Evolutionary conservation across 208 protist species (phyloP), one percentile per base, ranked within the genome.

Genomic region (Wallacemonas sp.): DNA sequence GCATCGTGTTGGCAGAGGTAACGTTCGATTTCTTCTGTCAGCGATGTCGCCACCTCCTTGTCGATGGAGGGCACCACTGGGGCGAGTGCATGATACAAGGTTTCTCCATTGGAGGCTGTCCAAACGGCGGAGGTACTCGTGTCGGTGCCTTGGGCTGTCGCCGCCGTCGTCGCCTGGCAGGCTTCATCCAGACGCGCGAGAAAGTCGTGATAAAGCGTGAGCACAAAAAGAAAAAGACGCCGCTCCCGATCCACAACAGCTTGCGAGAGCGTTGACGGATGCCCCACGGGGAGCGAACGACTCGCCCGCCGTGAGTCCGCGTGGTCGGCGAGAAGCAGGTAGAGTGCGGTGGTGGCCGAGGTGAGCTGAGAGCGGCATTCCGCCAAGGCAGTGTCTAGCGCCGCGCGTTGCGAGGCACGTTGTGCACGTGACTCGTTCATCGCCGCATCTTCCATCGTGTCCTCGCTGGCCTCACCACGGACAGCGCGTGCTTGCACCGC

Each of bases 211-310:
- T 41, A 58, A 6, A 58, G 27, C 15, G 51, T 58, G 12, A 58
- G 51, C 8, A 58, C 8, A 38, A 58, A 58, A 5, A 58, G 51
- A 21, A 58, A 58, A 15, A 58, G 30, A 0, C 31, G 30, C 3
- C 51, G 51, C 51, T 58, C 51, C n/a, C 28, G 9, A 19, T 58
- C 30, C 30, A 58, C 51, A 6, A 39, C 51, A 22, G 51, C 31
- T 14, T 58, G 51, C n/a, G 51, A 58, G 51, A 58, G 24, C 3
- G 51, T 30, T 3, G 51, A 58, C 4, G 51, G 51, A 31, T 58
- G 51, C n/a, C 51, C 9, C 2, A 30, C 21, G 46, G 22, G 46
- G 6, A 54, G 46, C 24, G n/a, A 21, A 26, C 24, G 26, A 19
- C n/a, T 8, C n/a, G 22, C 5, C 15, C 46, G 11, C 9, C 41